Evolutionary conservation across 2,329 filamentous ascomycete species (phyloP), one percentile per base, ranked within the genome.

Genomic region (Ophiocordyceps camponoti-leonardi): DNA sequence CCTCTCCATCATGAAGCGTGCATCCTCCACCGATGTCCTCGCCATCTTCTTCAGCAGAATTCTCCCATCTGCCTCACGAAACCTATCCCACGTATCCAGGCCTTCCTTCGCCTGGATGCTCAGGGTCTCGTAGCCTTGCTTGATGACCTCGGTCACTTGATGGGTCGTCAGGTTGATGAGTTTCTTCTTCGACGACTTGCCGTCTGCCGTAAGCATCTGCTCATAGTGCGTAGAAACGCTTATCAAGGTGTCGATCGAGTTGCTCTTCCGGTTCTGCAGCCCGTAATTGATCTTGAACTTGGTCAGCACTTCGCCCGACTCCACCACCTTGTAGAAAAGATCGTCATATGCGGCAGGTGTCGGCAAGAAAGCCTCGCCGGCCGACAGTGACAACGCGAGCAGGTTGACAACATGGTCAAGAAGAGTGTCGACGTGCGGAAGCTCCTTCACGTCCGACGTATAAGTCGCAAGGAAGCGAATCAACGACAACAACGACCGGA

Each of bases 321-420:
- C 92, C 23, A 96, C 87, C 2, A 96, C 75, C 65, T 98, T 98
- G 75, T 98, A 98, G 66, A 98, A 96, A 0, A 98, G 71, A 57
- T 98, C 92, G 55, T 98, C 92, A 61, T 96, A 96, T 2, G 86
- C 81, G 18, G 83, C 76, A 1, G 87, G 81, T 28, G 84, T 85
- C 0, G 90, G 92, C 8, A 98, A 72, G 63, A 98, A 96, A 2
- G 83, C 80, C 60, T 96, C 92, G 7, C 92, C 92, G 2, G 79
- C 77, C 2, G 85, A 92, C 8, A 98, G 71, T 2, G 86, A 84
- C 37, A 95, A 73, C 1, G 86, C 86, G 37, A 95, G 70, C 6
- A 95, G 68, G 56, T 92, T 87, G 44, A 92, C 81, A 1, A 94
- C 74, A 31, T 81, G 74, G 53, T 83, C 79, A 16, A 93, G 75